These are phyloP conservation scores for Mortierella sp. DNA, from an alignment of 371 early-diverging fungal species.

Conservation along the genomic window DNA sequence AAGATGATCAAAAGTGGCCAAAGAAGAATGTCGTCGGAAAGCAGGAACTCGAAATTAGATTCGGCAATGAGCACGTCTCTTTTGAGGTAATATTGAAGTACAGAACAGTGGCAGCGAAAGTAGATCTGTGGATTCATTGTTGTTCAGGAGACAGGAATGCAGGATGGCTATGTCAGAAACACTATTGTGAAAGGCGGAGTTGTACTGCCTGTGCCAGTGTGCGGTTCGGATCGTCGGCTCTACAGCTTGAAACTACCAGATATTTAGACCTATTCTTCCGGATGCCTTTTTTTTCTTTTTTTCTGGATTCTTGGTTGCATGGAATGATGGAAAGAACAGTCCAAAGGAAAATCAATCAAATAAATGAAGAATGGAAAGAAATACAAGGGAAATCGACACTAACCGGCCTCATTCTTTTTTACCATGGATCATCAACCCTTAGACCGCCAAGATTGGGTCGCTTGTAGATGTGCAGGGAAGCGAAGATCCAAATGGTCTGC, in stretches of 20 bases:
- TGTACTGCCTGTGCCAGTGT: not conserved
- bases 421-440: not conserved
- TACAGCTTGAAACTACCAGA: not conserved
- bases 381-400: not conserved
- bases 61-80: slow-evolving; percentile 92
- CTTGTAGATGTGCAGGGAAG: slow-evolving; percentile 91
- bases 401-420: not conserved
- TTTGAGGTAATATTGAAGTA: slow-evolving; percentile 79
- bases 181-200: no score
- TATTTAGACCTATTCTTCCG: not conserved
- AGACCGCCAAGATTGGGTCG: slow-evolving; percentile 94
- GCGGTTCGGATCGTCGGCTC: not conserved
- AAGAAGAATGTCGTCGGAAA: slow-evolving; percentile 90
- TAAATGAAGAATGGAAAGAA: not conserved
- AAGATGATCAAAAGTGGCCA: slow-evolving; percentile 96
- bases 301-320: not conserved
- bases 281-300: not conserved
- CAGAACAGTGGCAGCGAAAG: no score
- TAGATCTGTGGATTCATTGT: no score
- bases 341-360: no score
- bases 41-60: slow-evolving; percentile 94
- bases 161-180: not conserved
- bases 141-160: no score
- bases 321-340: not conserved
- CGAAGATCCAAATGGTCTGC: slow-evolving; percentile 95